Evolutionary conservation across 176 grass and related monocot genomes (phyloP).

Genomic region (Eremochloa ophiuroides): DNA sequence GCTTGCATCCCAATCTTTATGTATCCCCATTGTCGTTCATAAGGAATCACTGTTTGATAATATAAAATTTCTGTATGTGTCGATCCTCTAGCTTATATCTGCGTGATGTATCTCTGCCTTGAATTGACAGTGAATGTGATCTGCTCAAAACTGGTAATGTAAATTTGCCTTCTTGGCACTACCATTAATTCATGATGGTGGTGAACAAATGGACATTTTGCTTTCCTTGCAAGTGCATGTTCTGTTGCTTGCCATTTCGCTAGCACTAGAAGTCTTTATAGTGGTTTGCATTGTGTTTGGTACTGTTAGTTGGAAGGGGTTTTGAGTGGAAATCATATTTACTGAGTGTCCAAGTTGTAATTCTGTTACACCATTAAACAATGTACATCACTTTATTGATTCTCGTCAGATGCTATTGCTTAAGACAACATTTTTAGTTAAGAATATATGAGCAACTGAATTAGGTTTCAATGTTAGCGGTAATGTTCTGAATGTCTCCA

Average conservation of each 20-base stretch:
- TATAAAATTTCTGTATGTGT: conserved; percentile 14
- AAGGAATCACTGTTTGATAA: conserved; percentile 2
- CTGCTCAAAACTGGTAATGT: conserved; percentile 7
- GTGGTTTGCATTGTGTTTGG: neutral
- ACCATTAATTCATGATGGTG: neutral
- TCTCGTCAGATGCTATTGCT: neutral
- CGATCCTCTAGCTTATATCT: neutral
- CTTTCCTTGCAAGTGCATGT: neutral
- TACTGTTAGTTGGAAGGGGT: neutral
- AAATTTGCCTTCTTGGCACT: neutral
- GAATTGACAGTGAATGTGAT: neutral
- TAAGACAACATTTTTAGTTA: neutral
- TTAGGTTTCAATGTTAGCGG: neutral
- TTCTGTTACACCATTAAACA: neutral
- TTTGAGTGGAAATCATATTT: neutral
- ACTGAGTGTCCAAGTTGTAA: neutral
- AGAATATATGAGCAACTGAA: neutral
- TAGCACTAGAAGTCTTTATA: neutral
- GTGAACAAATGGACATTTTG: neutral
- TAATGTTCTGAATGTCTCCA: neutral
- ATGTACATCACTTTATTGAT: neutral
- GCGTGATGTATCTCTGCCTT: neutral
- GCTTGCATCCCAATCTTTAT: conserved; percentile 26
- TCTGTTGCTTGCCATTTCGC: neutral
- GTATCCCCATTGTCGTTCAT: conserved; percentile 16